These are phyloP conservation scores for Oxalis stricta DNA, from an alignment of 441 rosid genomes.

Conservation along the genomic window DNA sequence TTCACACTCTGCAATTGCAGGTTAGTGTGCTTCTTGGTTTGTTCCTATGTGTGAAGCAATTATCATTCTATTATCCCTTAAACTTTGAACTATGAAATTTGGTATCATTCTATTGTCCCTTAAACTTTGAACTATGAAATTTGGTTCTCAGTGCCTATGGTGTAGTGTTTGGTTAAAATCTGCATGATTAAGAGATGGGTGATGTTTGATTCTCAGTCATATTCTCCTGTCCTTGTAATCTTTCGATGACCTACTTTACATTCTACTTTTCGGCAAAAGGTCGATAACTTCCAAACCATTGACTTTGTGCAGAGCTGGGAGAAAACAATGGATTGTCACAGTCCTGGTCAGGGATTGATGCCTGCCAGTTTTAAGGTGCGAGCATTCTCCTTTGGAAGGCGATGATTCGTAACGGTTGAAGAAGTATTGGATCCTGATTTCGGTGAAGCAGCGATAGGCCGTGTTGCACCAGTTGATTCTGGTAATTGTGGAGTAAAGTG, in stretches of 20 bases:
- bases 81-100: too few relatives aligned
- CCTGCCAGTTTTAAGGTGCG: conserved; percentile 96
- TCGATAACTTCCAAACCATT: too few relatives aligned
- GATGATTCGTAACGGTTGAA: conserved; percentile 63
- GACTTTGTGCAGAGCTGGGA: conserved; percentile 83
- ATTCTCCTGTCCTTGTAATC: too few relatives aligned
- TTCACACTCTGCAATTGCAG: conserved; percentile 89
- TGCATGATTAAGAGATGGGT: too few relatives aligned
- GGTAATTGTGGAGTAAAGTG: conserved; percentile 22
- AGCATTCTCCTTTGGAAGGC: conserved; percentile 55
- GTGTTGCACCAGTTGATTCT: conserved; percentile 92
- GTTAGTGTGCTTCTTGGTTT: conserved; percentile 24
- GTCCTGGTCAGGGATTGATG: conserved; percentile 97
- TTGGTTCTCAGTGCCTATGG: too few relatives aligned
- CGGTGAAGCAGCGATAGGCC: conserved; percentile 93
- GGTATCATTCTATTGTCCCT: conserved; percentile 6
- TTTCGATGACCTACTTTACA: too few relatives aligned
- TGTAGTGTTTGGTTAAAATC: too few relatives aligned
- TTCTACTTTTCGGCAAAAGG: too few relatives aligned
- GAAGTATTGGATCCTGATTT: conserved; percentile 86
- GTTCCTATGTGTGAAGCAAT: too few relatives aligned
- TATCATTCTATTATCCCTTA: too few relatives aligned
- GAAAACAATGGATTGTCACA: conserved; percentile 93
- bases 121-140: too few relatives aligned
- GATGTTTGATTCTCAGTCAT: too few relatives aligned